Conservation (phyloP, 75 land plant genomes). For the Larix kaempferi region DNA sequence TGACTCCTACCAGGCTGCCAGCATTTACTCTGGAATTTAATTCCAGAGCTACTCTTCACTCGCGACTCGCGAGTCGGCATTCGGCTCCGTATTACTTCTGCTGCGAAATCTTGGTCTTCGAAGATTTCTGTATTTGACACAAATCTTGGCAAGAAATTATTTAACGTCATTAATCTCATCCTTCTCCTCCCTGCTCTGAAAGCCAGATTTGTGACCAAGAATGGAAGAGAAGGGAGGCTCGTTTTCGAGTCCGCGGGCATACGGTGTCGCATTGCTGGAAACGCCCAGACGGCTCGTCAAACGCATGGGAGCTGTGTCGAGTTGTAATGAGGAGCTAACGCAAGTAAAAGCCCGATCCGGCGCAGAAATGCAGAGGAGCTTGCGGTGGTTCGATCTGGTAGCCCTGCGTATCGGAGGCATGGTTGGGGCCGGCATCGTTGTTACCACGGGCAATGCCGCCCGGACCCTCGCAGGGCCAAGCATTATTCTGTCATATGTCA, state of each 20-base stretch:
- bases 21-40: no score
- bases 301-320: constrained; percentile 48
- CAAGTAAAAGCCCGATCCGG: constrained; percentile 67
- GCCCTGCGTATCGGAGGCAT: constrained; percentile 83
- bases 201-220: background rate
- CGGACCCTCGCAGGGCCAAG: constrained; percentile 72
- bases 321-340: constrained; percentile 65
- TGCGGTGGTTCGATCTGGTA: constrained; percentile 81
- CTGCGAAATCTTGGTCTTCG: no score
- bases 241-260: constrained; percentile 50
- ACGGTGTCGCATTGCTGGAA: constrained; percentile 40
- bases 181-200: no score
- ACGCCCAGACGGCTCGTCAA: constrained; percentile 43
- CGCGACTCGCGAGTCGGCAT: no score
- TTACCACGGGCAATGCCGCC: constrained; percentile 74
- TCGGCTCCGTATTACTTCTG: no score
- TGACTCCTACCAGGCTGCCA: no score
- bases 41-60: no score
- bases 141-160: no score
- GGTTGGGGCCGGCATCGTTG: constrained; percentile 96
- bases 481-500: constrained; percentile 69
- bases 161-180: no score
- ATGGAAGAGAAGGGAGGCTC: constrained; percentile 39
- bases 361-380: constrained; percentile 50
- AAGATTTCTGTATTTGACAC: no score